Conservation (phyloP, 192 early-diverging fungal species). For the Coemansia sp. region DNA sequence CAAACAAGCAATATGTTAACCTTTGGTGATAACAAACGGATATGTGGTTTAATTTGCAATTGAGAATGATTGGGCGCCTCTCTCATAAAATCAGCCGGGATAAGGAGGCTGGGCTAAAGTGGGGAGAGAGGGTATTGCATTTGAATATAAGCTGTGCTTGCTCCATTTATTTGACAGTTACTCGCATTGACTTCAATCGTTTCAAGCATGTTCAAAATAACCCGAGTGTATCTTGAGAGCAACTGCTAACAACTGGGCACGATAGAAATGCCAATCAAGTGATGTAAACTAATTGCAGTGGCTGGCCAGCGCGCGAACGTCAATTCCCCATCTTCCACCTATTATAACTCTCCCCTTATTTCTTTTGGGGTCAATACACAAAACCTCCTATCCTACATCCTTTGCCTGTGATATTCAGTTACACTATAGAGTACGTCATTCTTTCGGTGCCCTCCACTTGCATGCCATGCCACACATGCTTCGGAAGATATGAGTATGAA, state of each 20-base stretch:
- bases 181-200: not conserved
- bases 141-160: not conserved
- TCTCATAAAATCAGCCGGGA: not conserved
- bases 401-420: too few relatives aligned
- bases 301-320: not conserved
- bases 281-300: conserved; percentile 1
- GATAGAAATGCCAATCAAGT: too few relatives aligned
- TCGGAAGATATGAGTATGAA: too few relatives aligned
- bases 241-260: not conserved
- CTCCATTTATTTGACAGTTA: not conserved
- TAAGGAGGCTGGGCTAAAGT: conserved; percentile 3
- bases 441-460: too few relatives aligned
- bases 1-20: too few relatives aligned
- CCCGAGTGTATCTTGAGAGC: not conserved
- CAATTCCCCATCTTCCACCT: not conserved
- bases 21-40: too few relatives aligned
- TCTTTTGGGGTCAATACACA: too few relatives aligned
- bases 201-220: not conserved
- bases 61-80: not conserved
- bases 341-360: too few relatives aligned
- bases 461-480: too few relatives aligned
- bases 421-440: too few relatives aligned
- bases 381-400: too few relatives aligned
- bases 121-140: conserved; percentile 3
- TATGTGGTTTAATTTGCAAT: not conserved